Base-by-base conservation (phyloP, 441 rosid species). In the Mallotus repandus region DNA sequence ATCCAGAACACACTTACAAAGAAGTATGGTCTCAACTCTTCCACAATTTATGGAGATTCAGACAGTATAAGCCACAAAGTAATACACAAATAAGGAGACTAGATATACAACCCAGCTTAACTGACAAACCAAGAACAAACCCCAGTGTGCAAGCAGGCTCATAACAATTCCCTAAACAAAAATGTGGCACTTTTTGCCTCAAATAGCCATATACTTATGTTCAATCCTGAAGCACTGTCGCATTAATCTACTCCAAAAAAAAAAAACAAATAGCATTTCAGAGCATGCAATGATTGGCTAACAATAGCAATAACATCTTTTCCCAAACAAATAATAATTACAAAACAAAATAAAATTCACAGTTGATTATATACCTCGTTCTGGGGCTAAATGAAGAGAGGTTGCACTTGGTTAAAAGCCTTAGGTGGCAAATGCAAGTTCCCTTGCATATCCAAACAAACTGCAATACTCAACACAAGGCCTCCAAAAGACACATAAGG, bases 401-500 rank as follows among this genome's bases (percentile, higher is more conserved):
- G 67, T 12, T 15, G n/a, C 3, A 61, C 50, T 52, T 38, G 22
- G 4, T 14, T 73, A 49, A 63, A 10, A 35, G 29, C 45, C 43
- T n/a, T 18, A n/a, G 61, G 67, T 13, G 9, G 18, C 38, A 11
- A 56, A 73, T 4, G 64, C 41, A 22, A 43, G 35, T 22, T 14
- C 19, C 72, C 41, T 41, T 13, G 7, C 69, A 65, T 72, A 59
- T 9, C 68, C 35, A 48, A 53, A 52, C 41, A 68, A 63, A 38
- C 22, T 15, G 38, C 53, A 41, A 15, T 7, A 22, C 67, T 53
- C 61, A 15, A 25, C 9, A 25, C 22, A 46, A 38, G 48, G 38
- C 41, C n/a, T 45, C 35, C 13, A 12, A 56, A 22, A 66, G 13
- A 8, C 7, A 18, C 41, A 38, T 4, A 38, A 29, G 58, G 53